Conservation (phyloP, 306 rosid genomes). For the Leucaena leucocephala region DNA sequence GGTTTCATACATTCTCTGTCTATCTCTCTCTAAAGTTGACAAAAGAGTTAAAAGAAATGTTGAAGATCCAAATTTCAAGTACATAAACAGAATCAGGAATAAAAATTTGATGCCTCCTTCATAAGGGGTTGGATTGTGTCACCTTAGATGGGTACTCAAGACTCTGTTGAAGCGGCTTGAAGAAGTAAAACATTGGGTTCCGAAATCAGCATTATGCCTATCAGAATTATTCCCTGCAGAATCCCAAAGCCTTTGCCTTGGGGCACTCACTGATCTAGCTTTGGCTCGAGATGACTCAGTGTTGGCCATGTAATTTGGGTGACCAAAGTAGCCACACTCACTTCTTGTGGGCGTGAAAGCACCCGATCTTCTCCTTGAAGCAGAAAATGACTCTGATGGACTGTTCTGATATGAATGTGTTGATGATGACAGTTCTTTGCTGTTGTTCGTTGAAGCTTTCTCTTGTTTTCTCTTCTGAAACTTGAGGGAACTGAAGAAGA, state of each 20-base stretch:
- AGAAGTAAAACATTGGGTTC: conserved; percentile 38
- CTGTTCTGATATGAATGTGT: conserved; percentile 39
- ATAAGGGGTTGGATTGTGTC: conserved; percentile 22
- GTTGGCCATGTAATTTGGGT: conserved; percentile 90
- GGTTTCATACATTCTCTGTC: not conserved
- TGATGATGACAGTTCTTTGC: not conserved
- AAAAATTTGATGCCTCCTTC: not conserved
- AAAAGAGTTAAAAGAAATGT: not conserved
- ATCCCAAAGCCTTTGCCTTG: conserved; percentile 75
- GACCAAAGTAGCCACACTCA: conserved; percentile 66
- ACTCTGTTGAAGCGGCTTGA: conserved; percentile 52
- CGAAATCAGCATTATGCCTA: conserved; percentile 42
- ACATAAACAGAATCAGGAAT: not conserved
- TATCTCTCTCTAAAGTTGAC: not conserved
- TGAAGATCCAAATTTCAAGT: not conserved
- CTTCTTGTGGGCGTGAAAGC: conserved; percentile 79
- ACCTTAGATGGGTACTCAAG: conserved; percentile 56
- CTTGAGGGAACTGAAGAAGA: conserved; percentile 44
- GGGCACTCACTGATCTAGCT: conserved; percentile 92
- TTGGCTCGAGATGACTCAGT: conserved; percentile 88
- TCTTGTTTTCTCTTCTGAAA: conserved; percentile 56
- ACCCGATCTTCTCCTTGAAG: conserved; percentile 60
- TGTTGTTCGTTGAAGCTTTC: conserved; percentile 18
- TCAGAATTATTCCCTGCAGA: conserved; percentile 53
- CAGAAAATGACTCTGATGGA: conserved; percentile 63